Evolutionary conservation across 2,329 filamentous ascomycete species (phyloP).

Genomic region (Zymoseptoria pseudotritici): DNA sequence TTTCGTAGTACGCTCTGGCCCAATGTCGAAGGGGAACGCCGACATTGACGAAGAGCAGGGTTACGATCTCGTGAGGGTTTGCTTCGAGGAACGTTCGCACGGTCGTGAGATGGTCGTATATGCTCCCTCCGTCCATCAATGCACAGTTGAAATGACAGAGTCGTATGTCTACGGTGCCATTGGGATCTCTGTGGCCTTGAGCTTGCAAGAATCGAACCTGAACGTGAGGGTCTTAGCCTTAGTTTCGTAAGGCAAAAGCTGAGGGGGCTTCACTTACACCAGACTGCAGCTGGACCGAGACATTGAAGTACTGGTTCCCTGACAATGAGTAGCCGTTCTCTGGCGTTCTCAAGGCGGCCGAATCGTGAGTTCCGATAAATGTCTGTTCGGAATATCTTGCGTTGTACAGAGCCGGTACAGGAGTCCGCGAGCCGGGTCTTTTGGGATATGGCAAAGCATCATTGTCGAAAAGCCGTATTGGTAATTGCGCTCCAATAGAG

Average conservation of each 20-base stretch:
- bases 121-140: slow-evolving; percentile 23
- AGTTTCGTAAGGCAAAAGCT: neutral
- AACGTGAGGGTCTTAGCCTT: too few relatives aligned
- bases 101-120: slow-evolving; percentile 12
- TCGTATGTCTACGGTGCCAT: slow-evolving; percentile 16
- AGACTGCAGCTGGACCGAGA: slow-evolving; percentile 49
- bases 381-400: slow-evolving; percentile 53
- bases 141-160: slow-evolving; percentile 24
- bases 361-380: slow-evolving; percentile 59
- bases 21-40: slow-evolving; percentile 41
- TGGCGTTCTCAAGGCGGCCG: slow-evolving; percentile 46
- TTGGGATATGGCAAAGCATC: slow-evolving; percentile 13
- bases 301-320: slow-evolving; percentile 32
- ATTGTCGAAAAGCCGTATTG: neutral
- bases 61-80: slow-evolving; percentile 21
- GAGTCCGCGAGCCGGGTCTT: slow-evolving; percentile 10
- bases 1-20: slow-evolving; percentile 44
- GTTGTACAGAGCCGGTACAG: slow-evolving; percentile 43
- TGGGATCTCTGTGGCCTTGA: slow-evolving; percentile 19
- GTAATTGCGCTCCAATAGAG: neutral
- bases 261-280: slow-evolving; percentile 3
- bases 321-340: slow-evolving; percentile 27
- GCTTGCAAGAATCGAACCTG: slow-evolving; percentile 19
- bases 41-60: slow-evolving; percentile 23
- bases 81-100: slow-evolving; percentile 17